Evolutionary conservation across 345 rosid species (phyloP), one percentile per base, ranked within the genome.

Genomic region (Eutrema heterophyllum): DNA sequence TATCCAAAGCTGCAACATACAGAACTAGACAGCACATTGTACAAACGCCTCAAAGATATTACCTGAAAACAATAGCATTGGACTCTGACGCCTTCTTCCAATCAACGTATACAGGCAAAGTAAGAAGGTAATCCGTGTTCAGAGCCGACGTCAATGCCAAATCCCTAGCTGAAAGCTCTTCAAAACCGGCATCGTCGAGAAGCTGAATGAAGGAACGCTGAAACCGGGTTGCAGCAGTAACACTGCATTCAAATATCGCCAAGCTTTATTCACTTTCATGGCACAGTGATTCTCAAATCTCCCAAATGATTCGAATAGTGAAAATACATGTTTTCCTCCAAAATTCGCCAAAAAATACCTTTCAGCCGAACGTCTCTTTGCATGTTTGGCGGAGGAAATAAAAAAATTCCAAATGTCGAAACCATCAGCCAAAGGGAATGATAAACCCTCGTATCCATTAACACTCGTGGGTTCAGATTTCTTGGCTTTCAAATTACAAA

Each of bases 161-260:
- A 85, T 94, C 98, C 78, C 76, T 73, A 49, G 87, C 88, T 15
- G 98, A 94, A 72, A 94, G 85, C 79, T 94, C 98, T 82, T 91
- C 89, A 79, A 91, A 94, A 81, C 88, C 91, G 46, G 97, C 98
- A 79, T 81, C 78, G 50, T 70, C 54, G 14, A 94, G 97, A 68
- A 94, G 97, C 82, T 82, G 95, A 96, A 91, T 89, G 77, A 89
- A 94, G 82, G 90, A 82, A 72, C 85, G 91, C 86, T 91, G 98
- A 82, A 94, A 91, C 76, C 91, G 93, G 4, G 95, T 80, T 64
- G 94, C 90, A 80, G 83, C 92, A 55, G 74, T 87, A 39, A 87
- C 85, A 73, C 98, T 94, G 79, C 81, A 82, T 61, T 38, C 5
- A 18, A 38, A 64, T 8, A 52, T 15, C 16, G 0, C 48, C 52